Conservation (phyloP, 805 yeast species). For the Kodamaea hsintzibuensis region DNA sequence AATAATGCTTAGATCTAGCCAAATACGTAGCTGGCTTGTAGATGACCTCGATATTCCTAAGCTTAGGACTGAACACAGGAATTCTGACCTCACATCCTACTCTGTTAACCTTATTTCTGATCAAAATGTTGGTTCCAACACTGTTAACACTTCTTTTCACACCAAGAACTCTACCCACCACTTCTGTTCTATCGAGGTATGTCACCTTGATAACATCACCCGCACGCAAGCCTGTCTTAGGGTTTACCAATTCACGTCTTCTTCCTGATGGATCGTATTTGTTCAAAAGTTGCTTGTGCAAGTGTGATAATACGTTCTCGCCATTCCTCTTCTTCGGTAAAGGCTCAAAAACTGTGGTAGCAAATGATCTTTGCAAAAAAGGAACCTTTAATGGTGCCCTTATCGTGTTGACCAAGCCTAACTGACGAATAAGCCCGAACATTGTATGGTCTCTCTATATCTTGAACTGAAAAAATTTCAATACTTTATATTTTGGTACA, state of each 20-base stretch:
- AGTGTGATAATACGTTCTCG: conserved; percentile 41
- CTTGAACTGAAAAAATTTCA: conserved; percentile 6
- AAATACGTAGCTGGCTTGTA: conserved; percentile 73
- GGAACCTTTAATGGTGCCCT: not conserved
- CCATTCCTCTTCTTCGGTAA: conserved; percentile 52
- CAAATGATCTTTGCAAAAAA: not conserved
- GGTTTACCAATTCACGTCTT: conserved; percentile 57
- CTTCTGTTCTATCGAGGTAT: conserved; percentile 65
- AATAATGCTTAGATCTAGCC: conserved; percentile 82
- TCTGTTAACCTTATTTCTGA: conserved; percentile 80
- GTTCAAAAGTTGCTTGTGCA: conserved; percentile 52
- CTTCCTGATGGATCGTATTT: conserved; percentile 72
- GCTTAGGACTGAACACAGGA: conserved; percentile 76
- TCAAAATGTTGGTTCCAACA: conserved; percentile 69
- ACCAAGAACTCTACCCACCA: conserved; percentile 78
- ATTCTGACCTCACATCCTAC: conserved; percentile 85
- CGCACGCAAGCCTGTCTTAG: conserved; percentile 55
- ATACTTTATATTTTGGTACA: conserved; percentile 3
- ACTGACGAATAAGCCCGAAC: conserved; percentile 7
- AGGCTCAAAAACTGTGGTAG: conserved; percentile 47
- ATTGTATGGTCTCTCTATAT: conserved; percentile 3
- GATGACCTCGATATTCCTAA: conserved; percentile 74
- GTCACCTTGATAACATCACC: conserved; percentile 83
- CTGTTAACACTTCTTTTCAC: conserved; percentile 62
- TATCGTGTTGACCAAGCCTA: not conserved